Percentiles rank a stretch among this genome's conserved stretches.
Evolutionary conservation across 2,329 filamentous ascomycete species (phyloP).

Genomic region (Drechslerella coelobrocha): DNA sequence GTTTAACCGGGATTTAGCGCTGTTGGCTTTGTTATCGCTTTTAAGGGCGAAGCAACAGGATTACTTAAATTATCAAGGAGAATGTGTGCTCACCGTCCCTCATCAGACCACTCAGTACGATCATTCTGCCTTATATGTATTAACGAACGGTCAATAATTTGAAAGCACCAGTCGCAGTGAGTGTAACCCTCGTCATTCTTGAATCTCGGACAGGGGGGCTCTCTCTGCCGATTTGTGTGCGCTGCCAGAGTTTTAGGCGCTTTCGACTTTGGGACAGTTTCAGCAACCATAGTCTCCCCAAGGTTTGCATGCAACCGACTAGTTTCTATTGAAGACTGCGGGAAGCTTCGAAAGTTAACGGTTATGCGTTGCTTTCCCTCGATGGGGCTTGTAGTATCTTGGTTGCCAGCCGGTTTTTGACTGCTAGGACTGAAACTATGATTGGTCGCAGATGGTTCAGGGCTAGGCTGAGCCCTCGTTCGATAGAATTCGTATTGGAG

Average conservation of each 20-base stretch:
- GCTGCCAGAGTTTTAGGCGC: conserved; percentile 8
- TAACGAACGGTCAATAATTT: conserved; percentile 6
- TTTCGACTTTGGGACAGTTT: conserved; percentile 5
- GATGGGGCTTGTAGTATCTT: not conserved
- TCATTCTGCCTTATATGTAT: not conserved
- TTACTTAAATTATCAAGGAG: not conserved
- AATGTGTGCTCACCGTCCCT: conserved; percentile 8
- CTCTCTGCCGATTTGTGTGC: conserved; percentile 4
- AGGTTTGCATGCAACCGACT: conserved; percentile 8
- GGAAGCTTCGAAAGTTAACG: conserved; percentile 7
- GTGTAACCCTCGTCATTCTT: not conserved
- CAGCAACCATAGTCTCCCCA: not conserved
- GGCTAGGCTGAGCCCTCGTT: not conserved
- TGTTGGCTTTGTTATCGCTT: too few relatives aligned
- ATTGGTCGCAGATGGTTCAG: not conserved
- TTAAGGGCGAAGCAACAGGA: not conserved
- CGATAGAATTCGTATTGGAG: conserved; percentile 12
- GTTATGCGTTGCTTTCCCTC: not conserved
- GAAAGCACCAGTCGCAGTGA: conserved; percentile 6
- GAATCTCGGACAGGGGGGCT: conserved; percentile 9
- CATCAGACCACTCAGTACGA: conserved; percentile 4
- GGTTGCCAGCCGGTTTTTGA: not conserved
- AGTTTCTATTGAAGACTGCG: conserved; percentile 11
- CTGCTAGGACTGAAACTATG: not conserved
- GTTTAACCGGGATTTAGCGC: too few relatives aligned